Evolutionary conservation across 176 grass and related monocot species (phyloP).

Genomic region (Carex kokanica): DNA sequence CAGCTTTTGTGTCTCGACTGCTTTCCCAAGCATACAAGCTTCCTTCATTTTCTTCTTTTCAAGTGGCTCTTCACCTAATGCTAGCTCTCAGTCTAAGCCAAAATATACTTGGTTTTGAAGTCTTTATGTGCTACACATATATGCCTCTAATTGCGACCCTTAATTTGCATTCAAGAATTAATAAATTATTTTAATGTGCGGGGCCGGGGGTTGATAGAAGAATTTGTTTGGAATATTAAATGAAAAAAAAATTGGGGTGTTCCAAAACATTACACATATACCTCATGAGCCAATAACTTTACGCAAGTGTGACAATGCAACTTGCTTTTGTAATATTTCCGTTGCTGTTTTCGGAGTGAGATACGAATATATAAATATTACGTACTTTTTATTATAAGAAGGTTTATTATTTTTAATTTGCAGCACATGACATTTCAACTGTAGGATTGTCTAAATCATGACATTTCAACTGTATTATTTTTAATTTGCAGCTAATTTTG

Average conservation of each 20-base stretch:
- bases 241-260: not conserved
- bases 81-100: not conserved
- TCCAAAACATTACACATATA: conserved; percentile 1
- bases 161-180: not conserved
- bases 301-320: not conserved
- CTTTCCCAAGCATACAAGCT: not conserved
- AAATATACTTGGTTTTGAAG: not conserved
- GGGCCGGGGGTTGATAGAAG: too few relatives aligned
- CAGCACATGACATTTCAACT: not conserved
- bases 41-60: conserved; percentile 19
- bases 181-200: not conserved
- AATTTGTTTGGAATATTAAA: not conserved
- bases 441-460: not conserved
- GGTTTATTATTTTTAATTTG: not conserved
- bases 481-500: not conserved
- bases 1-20: not conserved
- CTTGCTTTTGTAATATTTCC: not conserved
- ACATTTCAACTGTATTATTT: not conserved
- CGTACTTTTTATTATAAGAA: not conserved
- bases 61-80: not conserved
- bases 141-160: not conserved
- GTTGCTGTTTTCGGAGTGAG: not conserved
- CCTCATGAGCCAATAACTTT: not conserved
- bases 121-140: not conserved
- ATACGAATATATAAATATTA: not conserved